Evolutionary conservation across 2,329 filamentous ascomycete species (phyloP).

Genomic region (Stagonosporopsis rhizophila): DNA sequence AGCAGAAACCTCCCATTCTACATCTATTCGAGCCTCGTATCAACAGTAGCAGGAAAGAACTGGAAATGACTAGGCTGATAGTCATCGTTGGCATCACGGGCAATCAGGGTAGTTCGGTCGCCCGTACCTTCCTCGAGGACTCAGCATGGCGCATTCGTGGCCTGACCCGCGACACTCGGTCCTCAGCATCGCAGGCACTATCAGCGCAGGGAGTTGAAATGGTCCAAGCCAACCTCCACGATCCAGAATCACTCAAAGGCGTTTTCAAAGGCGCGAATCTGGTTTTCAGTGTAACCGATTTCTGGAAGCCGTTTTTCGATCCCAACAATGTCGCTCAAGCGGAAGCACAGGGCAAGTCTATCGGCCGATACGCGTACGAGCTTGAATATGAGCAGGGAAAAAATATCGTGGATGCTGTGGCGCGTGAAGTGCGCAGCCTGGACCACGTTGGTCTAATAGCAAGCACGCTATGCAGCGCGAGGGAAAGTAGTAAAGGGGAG

Average conservation of each 20-base stretch:
- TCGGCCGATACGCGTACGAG: conserved; percentile 33
- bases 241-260: conserved; percentile 37
- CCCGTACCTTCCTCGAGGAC: conserved; percentile 50
- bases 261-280: conserved; percentile 49
- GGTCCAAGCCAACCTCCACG: conserved; percentile 45
- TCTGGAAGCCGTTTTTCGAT: conserved; percentile 31
- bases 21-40: background rate
- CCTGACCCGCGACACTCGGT: conserved; percentile 52
- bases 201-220: conserved; percentile 48
- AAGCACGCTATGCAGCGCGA: conserved; percentile 30
- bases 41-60: background rate
- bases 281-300: conserved; percentile 52
- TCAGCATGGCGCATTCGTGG: conserved; percentile 58
- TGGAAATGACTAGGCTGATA: conserved; percentile 34
- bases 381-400: conserved; percentile 36
- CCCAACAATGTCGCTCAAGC: conserved; percentile 26
- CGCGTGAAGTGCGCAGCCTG: conserved; percentile 24
- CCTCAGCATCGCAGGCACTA: conserved; percentile 28
- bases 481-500: conserved; percentile 33
- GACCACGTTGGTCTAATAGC: conserved; percentile 32
- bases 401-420: conserved; percentile 40
- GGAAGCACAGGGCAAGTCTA: conserved; percentile 23
- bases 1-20: background rate
- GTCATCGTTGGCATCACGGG: conserved; percentile 38
- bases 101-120: conserved; percentile 36